Evolutionary conservation across 2,329 filamentous ascomycete species (phyloP).

Genomic region (Rhynchosporium graminicola): DNA sequence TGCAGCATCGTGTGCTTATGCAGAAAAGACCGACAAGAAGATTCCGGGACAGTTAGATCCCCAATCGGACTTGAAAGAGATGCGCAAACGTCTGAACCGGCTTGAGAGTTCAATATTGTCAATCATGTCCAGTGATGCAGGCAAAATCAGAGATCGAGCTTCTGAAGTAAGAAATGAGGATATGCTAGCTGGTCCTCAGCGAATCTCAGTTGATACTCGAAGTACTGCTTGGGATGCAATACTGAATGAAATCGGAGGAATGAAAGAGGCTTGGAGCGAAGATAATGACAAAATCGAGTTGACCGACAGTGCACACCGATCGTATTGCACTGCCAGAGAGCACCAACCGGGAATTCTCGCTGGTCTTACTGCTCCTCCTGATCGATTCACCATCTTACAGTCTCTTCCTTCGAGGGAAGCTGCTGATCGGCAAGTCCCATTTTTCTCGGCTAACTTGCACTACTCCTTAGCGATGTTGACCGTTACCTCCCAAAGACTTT

Average conservation of each 20-base stretch:
- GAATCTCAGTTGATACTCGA: conserved; percentile 35
- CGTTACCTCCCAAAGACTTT: too few species aligned
- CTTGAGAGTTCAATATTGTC: conserved; percentile 58
- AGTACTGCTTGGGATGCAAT: conserved; percentile 61
- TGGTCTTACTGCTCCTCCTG: conserved; percentile 43
- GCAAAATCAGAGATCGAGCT: not conserved
- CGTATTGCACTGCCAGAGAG: conserved; percentile 5
- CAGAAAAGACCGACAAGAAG: conserved; percentile 49
- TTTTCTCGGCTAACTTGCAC: too few species aligned
- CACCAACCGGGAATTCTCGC: conserved; percentile 35
- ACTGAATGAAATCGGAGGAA: conserved; percentile 48
- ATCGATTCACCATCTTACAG: conserved; percentile 47
- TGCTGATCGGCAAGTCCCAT: conserved; percentile 41
- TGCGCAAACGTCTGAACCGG: conserved; percentile 54
- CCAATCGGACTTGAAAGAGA: conserved; percentile 43
- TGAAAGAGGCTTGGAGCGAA: conserved; percentile 36
- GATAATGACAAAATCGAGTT: conserved; percentile 43
- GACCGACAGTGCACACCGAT: conserved; percentile 36
- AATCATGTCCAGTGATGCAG: conserved; percentile 45
- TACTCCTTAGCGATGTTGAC: too few species aligned
- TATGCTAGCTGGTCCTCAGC: conserved; percentile 24
- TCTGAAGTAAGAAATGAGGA: not conserved
- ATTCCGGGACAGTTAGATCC: conserved; percentile 29
- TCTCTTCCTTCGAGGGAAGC: conserved; percentile 49
- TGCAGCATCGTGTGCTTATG: conserved; percentile 49